phyloP scores from a whole-genome alignment of 225 moss, liverwort and hornwort species.

The Lunularia cruciata region DNA sequence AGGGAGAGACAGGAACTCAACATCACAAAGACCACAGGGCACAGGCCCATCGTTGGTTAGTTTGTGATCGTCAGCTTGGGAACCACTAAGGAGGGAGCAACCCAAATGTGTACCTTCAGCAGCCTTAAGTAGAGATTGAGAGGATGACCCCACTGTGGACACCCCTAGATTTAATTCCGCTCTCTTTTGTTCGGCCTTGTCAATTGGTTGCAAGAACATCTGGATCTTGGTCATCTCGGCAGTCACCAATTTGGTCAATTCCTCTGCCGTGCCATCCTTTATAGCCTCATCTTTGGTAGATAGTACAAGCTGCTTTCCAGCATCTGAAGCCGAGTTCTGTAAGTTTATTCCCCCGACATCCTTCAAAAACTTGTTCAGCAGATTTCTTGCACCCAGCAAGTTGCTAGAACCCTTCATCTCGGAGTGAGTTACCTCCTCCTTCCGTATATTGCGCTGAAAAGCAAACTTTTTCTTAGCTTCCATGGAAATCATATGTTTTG shows the following conservation, averaged over 20 bases:
- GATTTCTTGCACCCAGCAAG: constrained; percentile 54
- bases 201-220: constrained; percentile 49
- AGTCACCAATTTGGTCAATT: constrained; percentile 63
- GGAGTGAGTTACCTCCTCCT: neutral
- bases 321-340: constrained; percentile 37
- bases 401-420: constrained; percentile 46
- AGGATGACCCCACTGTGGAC: constrained; percentile 1
- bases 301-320: constrained; percentile 44
- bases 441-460: constrained; percentile 9
- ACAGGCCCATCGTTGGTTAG: constrained; percentile 3
- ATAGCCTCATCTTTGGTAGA: constrained; percentile 53
- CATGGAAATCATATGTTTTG: constrained; percentile 45
- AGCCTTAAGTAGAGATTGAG: neutral
- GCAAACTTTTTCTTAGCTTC: constrained; percentile 23
- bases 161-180: neutral
- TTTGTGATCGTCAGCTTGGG: neutral
- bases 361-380: constrained; percentile 70
- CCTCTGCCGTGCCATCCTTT: constrained; percentile 62
- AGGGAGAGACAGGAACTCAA: constrained; percentile 47
- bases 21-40: constrained; percentile 70
- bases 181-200: constrained; percentile 35
- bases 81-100: neutral
- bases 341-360: constrained; percentile 28
- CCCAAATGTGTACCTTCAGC: neutral
- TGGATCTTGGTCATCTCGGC: constrained; percentile 69